phyloP scores from a whole-genome alignment of 257 asterid species.

The Salvia rosmarinus region DNA sequence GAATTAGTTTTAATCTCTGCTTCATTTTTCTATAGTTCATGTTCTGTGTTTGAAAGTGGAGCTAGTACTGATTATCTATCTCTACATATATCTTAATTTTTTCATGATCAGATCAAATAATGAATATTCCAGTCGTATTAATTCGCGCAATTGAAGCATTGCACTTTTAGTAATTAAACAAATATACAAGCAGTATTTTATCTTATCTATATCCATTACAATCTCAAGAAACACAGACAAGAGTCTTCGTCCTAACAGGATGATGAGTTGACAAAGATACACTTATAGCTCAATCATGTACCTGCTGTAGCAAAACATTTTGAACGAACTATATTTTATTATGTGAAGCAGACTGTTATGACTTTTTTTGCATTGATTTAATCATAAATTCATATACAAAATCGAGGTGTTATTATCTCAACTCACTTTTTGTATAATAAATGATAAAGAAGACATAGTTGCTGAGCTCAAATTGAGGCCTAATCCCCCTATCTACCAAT shows the following conservation, averaged over 20 bases:
- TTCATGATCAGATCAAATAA: not conserved
- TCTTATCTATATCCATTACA: conserved; percentile 6
- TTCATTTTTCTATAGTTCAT: conserved; percentile 5
- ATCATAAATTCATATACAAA: conserved; percentile 26
- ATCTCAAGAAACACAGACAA: conserved; percentile 26
- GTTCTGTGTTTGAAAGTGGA: conserved; percentile 30
- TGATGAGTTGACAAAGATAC: conserved; percentile 56
- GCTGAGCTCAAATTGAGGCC: conserved; percentile 44
- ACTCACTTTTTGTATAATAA: conserved; percentile 51
- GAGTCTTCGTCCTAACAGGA: conserved; percentile 31
- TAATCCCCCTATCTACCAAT: conserved; percentile 42
- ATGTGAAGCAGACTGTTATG: conserved; percentile 46
- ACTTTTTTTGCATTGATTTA: conserved; percentile 39
- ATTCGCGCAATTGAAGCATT: conserved; percentile 3
- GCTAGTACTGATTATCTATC: conserved; percentile 21
- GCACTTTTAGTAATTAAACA: not conserved
- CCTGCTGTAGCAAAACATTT: conserved; percentile 25
- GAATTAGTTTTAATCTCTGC: not conserved
- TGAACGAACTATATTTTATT: conserved; percentile 20
- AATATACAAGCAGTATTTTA: not conserved
- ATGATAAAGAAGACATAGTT: conserved; percentile 44
- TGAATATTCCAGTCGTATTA: not conserved
- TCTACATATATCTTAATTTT: not conserved
- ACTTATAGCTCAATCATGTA: conserved; percentile 35
- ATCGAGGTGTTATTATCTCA: conserved; percentile 37